Evolutionary conservation across 1,139 yeast genomes (phyloP).

Genomic region (Sugiyamaella paludigena): DNA sequence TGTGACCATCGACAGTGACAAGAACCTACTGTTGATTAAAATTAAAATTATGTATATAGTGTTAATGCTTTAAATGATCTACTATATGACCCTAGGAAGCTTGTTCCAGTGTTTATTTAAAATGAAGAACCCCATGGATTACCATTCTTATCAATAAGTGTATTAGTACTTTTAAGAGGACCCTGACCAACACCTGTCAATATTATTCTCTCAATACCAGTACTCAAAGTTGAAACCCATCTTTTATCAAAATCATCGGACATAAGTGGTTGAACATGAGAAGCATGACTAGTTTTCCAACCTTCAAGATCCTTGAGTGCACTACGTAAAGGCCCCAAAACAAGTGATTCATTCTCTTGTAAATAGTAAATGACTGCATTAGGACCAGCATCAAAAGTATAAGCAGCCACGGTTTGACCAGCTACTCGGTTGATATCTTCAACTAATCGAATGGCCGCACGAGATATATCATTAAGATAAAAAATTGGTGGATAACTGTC

Average conservation of each 20-base stretch:
- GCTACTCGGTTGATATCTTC: constrained; percentile 67
- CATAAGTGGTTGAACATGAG: constrained; percentile 31
- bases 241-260: constrained; percentile 40
- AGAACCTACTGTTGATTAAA: no score
- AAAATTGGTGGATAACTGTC: constrained; percentile 96
- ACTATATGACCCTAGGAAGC: no score
- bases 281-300: constrained; percentile 50
- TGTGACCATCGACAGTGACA: no score
- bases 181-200: constrained; percentile 86
- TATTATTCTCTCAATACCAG: constrained; percentile 78
- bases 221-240: constrained; percentile 53
- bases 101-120: no score
- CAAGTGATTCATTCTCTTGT: constrained; percentile 62
- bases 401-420: constrained; percentile 77
- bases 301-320: constrained; percentile 61
- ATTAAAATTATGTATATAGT: no score
- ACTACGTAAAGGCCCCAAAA: constrained; percentile 42
- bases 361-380: constrained; percentile 93
- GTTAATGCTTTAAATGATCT: no score
- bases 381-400: constrained; percentile 99
- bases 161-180: constrained; percentile 43
- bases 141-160: constrained; percentile 20
- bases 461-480: constrained; percentile 93
- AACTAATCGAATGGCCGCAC: constrained; percentile 75
- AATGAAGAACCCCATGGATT: constrained; percentile 11